These are phyloP conservation scores for Neofusicoccum parvum DNA, from an alignment of 2,329 filamentous ascomycete genomes.

Conservation along the genomic window DNA sequence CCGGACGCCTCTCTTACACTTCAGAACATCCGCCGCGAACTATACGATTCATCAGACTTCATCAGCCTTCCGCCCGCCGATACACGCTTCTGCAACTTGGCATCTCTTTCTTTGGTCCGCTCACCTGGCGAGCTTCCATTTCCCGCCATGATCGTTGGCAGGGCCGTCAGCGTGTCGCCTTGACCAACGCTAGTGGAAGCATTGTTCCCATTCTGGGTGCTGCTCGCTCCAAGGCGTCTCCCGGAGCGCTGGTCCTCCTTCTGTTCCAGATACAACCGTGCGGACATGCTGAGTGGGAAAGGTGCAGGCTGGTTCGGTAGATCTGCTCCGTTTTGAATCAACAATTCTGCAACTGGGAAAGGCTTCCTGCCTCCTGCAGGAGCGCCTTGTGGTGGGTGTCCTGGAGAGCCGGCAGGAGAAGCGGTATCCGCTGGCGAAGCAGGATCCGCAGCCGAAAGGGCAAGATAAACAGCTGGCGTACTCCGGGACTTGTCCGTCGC, in stretches of 20 bases:
- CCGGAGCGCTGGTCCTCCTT: conserved; percentile 57
- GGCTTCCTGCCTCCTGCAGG: conserved; percentile 53
- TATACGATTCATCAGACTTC: conserved; percentile 39
- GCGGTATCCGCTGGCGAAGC: conserved; percentile 66
- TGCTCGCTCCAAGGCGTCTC: conserved; percentile 9
- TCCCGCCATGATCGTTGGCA: conserved; percentile 56
- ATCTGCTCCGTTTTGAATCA: conserved; percentile 91
- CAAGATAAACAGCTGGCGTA: conserved; percentile 87
- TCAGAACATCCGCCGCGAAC: conserved; percentile 29
- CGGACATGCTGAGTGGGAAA: conserved; percentile 79
- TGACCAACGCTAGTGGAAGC: conserved; percentile 31
- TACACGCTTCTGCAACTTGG: conserved; percentile 42
- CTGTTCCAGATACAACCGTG: conserved; percentile 82
- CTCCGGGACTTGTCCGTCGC: conserved; percentile 80
- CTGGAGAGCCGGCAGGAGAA: conserved; percentile 47
- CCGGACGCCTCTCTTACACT: conserved; percentile 12
- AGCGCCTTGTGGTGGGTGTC: conserved; percentile 42
- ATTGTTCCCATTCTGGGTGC: conserved; percentile 3
- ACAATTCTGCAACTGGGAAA: conserved; percentile 87
- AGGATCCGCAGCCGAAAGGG: conserved; percentile 88
- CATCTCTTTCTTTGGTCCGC: conserved; percentile 40
- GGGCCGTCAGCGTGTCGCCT: conserved; percentile 62
- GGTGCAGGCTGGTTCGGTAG: conserved; percentile 75
- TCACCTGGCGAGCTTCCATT: conserved; percentile 44
- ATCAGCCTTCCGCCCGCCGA: conserved; percentile 45